These are phyloP conservation scores for Actinomortierella ambigua DNA, from an alignment of 371 early-diverging fungal genomes.

Conservation along the genomic window DNA sequence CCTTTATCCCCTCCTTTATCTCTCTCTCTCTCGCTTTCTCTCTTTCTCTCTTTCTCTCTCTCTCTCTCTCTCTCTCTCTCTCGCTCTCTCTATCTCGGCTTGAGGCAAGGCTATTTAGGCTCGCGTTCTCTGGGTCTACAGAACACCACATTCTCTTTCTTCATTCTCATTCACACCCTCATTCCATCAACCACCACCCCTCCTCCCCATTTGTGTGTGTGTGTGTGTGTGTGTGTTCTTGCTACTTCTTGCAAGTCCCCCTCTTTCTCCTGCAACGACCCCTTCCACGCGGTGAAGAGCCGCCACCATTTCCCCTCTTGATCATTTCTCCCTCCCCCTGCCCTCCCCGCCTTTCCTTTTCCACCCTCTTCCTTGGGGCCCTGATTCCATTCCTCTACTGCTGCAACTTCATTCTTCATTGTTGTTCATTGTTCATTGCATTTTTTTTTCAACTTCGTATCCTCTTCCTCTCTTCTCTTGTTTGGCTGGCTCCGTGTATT, in stretches of 20 bases:
- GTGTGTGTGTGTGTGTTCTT: too few species aligned
- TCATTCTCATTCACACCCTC: background rate
- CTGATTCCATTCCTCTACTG: background rate
- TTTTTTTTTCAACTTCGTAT: too few species aligned
- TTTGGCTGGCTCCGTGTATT: too few species aligned
- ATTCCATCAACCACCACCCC: background rate
- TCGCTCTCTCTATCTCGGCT: background rate
- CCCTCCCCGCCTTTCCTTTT: background rate
- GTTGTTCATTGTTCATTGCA: too few species aligned
- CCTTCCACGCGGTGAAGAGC: background rate
- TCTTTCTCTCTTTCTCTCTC: background rate
- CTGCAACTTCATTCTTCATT: background rate
- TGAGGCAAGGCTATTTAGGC: background rate
- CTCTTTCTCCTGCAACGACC: slow-evolving; percentile 15
- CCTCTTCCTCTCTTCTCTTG: too few species aligned
- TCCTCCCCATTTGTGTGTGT: slow-evolving; percentile 1
- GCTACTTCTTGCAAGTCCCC: too few species aligned
- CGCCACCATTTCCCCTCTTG: too few species aligned
- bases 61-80: background rate
- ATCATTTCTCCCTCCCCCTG: too few species aligned
- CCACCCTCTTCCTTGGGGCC: background rate
- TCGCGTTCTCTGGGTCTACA: background rate
- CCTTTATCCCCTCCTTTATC: background rate
- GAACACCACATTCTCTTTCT: background rate
- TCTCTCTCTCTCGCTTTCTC: background rate